Conservation (phyloP, 2,329 filamentous ascomycete genomes). For the Epichloe baconii region DNA sequence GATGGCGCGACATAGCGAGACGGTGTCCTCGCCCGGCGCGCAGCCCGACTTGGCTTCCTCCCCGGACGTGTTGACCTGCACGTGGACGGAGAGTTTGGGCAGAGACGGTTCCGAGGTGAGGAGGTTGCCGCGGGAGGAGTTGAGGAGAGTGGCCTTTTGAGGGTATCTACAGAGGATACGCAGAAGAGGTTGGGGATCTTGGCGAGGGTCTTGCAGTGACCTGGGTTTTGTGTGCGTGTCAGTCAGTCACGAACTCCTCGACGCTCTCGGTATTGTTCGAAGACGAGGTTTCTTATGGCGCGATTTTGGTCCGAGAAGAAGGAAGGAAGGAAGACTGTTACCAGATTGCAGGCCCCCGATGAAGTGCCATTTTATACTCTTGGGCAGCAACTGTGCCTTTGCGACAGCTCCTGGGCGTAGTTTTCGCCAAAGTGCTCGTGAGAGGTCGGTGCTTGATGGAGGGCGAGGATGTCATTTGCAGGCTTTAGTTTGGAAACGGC, state of each 20-base stretch:
- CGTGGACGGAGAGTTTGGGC: constrained; percentile 55
- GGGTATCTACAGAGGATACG: constrained; percentile 77
- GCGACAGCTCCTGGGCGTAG: constrained; percentile 77
- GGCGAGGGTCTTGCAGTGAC: constrained; percentile 81
- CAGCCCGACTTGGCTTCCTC: constrained; percentile 79
- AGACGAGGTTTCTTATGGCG: no score
- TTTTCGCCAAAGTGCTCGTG: constrained; percentile 91
- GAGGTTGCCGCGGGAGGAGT: constrained; percentile 58
- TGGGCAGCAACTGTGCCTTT: constrained; percentile 69
- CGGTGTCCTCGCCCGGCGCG: constrained; percentile 47
- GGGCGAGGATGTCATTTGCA: constrained; percentile 74
- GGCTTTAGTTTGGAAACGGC: constrained; percentile 96
- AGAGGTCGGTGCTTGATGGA: constrained; percentile 48
- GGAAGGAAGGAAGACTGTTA: constrained; percentile 12
- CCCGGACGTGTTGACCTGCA: constrained; percentile 95
- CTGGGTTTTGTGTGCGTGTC: constrained; percentile 25
- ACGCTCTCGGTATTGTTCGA: no score
- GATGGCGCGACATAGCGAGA: constrained; percentile 57
- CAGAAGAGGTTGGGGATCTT: constrained; percentile 81
- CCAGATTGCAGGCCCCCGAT: constrained; percentile 83
- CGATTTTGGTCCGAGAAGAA: no score
- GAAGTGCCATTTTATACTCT: constrained; percentile 81
- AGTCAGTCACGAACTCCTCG: background rate
- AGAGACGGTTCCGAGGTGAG: constrained; percentile 24
- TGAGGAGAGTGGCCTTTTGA: constrained; percentile 78